Base-by-base conservation (phyloP, 148 eudicot species). In the Heliamphora exappendiculata region DNA sequence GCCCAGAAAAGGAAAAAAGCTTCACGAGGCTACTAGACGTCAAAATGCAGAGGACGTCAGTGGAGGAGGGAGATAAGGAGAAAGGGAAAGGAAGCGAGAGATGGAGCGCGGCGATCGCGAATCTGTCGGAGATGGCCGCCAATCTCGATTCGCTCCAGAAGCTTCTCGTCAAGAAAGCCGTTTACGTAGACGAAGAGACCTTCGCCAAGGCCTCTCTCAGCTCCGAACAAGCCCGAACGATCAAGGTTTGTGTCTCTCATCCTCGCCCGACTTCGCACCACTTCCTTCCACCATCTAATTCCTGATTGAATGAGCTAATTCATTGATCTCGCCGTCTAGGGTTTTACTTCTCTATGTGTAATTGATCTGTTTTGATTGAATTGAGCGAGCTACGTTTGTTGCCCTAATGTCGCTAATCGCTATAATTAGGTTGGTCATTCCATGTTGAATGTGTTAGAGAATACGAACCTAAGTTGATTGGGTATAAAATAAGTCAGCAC, bases 201-300 rank as follows among this genome's bases (percentile, higher is more conserved):
- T 95, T 87, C 76, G 76, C 87, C 67, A 88, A 84, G 73, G 99
- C 99, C 71, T 88, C 97, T 78, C 90, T 92, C 72, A 81, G 82
- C 74, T 87, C 97, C 78, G 84, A 91, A 26, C 99, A 95, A 81
- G 90, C 97, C 78, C 93, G 91, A 37, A 83, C 96, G 4, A 92
- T 95, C 82, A 95, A 95, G 94, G 98, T 93, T 19, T 49, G n/a
- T 66, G 31, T 67, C 37, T 41, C 51, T 45, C 55, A 33, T 19
- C 12, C 8, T 29, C 34, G 0, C 33, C 37, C 45, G 51, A 29
- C 3, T n/a, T 36, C 39, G 17, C 13, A 34, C 34, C 13, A 34
- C 34, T 44, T 2, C 34, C 33, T 67, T 67, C 41, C 24, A 24
- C 36, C 36, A 4, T 41, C 50, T 41, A 33, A 24, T 26, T 50